phyloP scores from a whole-genome alignment of 345 rosid species.

The Acer campestre region DNA sequence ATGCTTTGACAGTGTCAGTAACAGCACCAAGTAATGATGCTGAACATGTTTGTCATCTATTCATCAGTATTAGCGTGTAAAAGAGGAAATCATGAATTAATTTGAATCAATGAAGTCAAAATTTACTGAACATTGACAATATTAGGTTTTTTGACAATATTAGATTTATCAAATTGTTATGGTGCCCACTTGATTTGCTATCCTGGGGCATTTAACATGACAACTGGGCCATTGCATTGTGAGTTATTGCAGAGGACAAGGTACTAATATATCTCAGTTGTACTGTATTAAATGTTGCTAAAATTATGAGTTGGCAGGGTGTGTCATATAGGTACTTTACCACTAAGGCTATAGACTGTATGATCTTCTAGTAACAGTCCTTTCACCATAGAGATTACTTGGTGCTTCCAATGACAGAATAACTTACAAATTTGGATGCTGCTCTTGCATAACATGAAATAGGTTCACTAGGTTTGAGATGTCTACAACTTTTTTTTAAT shows the following conservation, averaged over 20 bases:
- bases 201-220: slow-evolving; percentile 98
- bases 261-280: slow-evolving; percentile 34
- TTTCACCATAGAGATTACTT: neutral
- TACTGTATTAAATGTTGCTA: neutral
- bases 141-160: slow-evolving; percentile 32
- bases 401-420: slow-evolving; percentile 11
- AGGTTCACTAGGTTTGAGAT: neutral
- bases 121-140: slow-evolving; percentile 12
- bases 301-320: neutral
- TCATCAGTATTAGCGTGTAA: neutral
- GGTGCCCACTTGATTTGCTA: slow-evolving; percentile 96
- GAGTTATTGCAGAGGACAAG: slow-evolving; percentile 91
- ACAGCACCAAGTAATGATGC: neutral
- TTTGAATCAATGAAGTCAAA: neutral
- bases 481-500: neutral
- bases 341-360: neutral
- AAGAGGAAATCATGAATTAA: neutral
- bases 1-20: neutral
- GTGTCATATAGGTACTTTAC: neutral
- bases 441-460: neutral
- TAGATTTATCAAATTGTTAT: too few species aligned
- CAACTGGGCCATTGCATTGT: slow-evolving; percentile 95
- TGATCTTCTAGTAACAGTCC: neutral
- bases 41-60: neutral
- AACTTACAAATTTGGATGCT: neutral